Percentiles rank a stretch among this genome's conserved stretches.
phyloP scores from a whole-genome alignment of 352 stramenopile species.

The Pythium brassicae region DNA sequence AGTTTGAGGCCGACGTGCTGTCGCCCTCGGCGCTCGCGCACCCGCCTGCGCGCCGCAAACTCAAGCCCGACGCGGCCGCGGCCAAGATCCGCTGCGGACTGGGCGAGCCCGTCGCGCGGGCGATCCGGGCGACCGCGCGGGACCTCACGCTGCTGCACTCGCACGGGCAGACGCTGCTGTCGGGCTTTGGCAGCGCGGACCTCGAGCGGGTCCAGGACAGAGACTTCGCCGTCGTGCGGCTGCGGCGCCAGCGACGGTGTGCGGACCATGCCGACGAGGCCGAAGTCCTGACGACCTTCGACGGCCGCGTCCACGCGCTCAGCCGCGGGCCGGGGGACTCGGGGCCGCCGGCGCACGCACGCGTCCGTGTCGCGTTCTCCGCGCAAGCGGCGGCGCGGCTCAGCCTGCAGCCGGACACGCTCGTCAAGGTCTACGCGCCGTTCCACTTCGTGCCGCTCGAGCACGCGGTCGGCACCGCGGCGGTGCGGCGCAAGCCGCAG shows the following conservation, averaged over 20 bases:
- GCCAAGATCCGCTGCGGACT: constrained; percentile 51
- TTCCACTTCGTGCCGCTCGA: constrained; percentile 44
- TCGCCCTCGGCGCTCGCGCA: constrained; percentile 37
- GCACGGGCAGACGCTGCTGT: constrained; percentile 46
- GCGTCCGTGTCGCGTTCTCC: constrained; percentile 34
- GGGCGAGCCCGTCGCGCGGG: constrained; percentile 52
- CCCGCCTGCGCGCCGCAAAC: constrained; percentile 4
- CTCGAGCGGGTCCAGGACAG: constrained; percentile 46
- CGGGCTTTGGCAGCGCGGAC: constrained; percentile 9
- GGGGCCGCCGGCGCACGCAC: constrained; percentile 3
- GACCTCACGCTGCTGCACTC: constrained; percentile 62
- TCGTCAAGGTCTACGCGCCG: constrained; percentile 52
- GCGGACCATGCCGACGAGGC: not conserved
- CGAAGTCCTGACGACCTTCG: constrained; percentile 21
- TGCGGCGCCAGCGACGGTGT: constrained; percentile 3
- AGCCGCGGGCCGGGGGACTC: constrained; percentile 5
- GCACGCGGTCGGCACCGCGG: constrained; percentile 15
- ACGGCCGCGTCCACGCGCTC: constrained; percentile 27
- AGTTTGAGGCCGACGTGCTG: constrained; percentile 49
- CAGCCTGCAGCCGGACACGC: constrained; percentile 20
- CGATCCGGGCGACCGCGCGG: constrained; percentile 41
- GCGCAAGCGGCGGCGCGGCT: constrained; percentile 21
- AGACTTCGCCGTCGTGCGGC: constrained; percentile 29
- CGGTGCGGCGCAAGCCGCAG: constrained; percentile 3
- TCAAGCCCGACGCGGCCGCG: constrained; percentile 18